These are phyloP conservation scores for Cladophialophora bantiana DNA, from an alignment of 2,329 filamentous ascomycete species.

Conservation along the genomic window DNA sequence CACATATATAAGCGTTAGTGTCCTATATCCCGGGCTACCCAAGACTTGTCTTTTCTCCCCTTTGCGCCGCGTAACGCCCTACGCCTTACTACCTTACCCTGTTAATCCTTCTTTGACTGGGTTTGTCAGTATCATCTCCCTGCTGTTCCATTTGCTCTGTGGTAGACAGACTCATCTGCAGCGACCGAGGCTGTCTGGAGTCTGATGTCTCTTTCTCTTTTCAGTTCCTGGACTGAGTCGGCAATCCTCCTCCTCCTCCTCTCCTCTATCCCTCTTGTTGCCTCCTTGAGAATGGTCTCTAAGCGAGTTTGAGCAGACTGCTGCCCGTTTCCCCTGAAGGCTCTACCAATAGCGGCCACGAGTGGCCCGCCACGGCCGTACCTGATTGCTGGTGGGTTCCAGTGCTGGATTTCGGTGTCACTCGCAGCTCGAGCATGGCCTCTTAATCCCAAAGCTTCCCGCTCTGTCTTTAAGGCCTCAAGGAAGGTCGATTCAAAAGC, in stretches of 20 bases:
- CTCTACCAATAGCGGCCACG: too few species aligned
- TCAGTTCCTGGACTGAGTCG: constrained; percentile 1
- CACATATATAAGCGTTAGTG: constrained; percentile 4
- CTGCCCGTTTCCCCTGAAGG: background rate
- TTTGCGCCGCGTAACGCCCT: background rate
- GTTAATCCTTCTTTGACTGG: background rate
- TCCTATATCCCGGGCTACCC: background rate
- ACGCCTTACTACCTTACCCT: background rate
- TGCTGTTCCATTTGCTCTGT: constrained; percentile 1
- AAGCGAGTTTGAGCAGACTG: constrained; percentile 1
- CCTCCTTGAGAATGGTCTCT: constrained; percentile 4
- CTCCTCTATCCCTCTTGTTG: constrained; percentile 1
- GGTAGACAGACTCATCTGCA: background rate
- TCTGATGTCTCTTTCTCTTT: background rate
- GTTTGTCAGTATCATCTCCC: constrained; percentile 7
- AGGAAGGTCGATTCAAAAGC: constrained; percentile 2
- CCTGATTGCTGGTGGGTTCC: background rate
- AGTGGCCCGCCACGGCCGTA: background rate
- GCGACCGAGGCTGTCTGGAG: background rate
- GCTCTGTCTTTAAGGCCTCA: background rate
- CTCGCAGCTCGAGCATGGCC: background rate
- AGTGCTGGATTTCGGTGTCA: background rate
- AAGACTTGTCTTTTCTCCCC: background rate
- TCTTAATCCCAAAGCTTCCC: background rate
- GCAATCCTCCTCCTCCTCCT: constrained; percentile 2